Evolutionary conservation across 1,284 basidiomycete species (phyloP).

Genomic region (Sanguinoderma infundibulare): DNA sequence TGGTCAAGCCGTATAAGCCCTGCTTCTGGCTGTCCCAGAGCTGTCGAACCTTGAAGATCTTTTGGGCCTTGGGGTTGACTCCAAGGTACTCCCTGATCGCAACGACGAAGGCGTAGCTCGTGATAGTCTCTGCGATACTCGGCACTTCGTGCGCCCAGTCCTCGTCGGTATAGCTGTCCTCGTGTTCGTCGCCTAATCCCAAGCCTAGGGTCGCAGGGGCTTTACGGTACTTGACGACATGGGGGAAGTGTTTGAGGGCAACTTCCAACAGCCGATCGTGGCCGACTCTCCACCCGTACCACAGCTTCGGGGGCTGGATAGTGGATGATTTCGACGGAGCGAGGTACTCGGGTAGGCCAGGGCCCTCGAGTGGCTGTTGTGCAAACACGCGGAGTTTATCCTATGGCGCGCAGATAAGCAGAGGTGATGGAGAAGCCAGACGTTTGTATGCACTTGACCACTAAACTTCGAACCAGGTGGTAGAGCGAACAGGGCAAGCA

Average conservation of each 20-base stretch:
- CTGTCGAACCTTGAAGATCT: neutral
- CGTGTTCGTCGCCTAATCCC: neutral
- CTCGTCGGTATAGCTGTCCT: neutral
- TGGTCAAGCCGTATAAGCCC: neutral
- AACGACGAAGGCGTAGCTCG: neutral
- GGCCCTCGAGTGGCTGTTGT: neutral
- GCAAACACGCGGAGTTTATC: neutral
- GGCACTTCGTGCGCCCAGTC: neutral
- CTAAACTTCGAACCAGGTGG: no score
- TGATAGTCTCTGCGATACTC: neutral
- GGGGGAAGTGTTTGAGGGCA: neutral
- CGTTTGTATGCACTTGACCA: neutral
- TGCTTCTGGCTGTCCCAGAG: neutral
- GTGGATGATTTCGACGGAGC: neutral
- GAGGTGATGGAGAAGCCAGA: neutral
- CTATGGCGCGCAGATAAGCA: neutral
- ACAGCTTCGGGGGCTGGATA: neutral
- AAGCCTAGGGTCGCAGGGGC: neutral
- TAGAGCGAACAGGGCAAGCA: neutral
- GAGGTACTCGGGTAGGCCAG: neutral
- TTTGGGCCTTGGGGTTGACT: neutral
- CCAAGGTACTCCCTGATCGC: neutral
- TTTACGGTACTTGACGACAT: neutral
- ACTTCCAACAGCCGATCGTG: neutral
- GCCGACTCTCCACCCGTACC: neutral